These are phyloP conservation scores for Orbilia ellipsospora DNA, from an alignment of 2,329 filamentous ascomycete genomes.

Conservation along the genomic window DNA sequence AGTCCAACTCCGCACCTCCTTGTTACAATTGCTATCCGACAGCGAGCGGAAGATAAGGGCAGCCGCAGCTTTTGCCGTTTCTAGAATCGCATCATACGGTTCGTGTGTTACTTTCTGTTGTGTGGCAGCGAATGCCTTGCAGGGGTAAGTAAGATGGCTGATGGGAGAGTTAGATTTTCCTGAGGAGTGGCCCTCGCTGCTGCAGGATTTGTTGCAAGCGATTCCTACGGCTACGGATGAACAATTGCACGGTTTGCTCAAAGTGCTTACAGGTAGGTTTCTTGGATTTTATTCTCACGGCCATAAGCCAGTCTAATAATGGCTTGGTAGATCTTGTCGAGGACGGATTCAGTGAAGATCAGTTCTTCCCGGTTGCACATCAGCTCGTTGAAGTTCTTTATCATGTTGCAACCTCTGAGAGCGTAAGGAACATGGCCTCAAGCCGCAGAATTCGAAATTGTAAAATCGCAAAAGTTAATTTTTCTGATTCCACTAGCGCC, in stretches of 20 bases:
- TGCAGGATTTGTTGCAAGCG: conserved; percentile 80
- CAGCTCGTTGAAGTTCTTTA: conserved; percentile 87
- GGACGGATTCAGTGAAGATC: conserved; percentile 90
- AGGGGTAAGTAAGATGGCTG: conserved; percentile 8
- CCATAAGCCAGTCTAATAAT: conserved; percentile 17
- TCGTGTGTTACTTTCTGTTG: conserved; percentile 12
- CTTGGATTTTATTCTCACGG: neutral
- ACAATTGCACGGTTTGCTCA: conserved; percentile 88
- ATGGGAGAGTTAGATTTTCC: conserved; percentile 77
- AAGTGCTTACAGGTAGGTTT: conserved; percentile 72
- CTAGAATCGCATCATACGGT: conserved; percentile 81
- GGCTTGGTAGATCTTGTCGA: conserved; percentile 79
- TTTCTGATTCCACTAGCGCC: conserved; percentile 38
- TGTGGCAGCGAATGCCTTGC: neutral
- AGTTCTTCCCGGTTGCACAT: conserved; percentile 90
- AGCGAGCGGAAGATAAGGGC: conserved; percentile 86
- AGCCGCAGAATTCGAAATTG: neutral
- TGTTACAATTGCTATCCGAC: conserved; percentile 81
- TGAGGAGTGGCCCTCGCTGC: conserved; percentile 89
- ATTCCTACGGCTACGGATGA: conserved; percentile 79
- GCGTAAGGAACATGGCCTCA: conserved; percentile 67
- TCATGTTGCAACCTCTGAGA: conserved; percentile 80
- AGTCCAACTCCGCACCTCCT: conserved; percentile 74
- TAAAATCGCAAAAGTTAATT: neutral
- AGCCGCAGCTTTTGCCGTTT: conserved; percentile 87